These are phyloP conservation scores for Gloeostereum incarnatum DNA, from an alignment of 768 basidiomycete genomes.

Conservation along the genomic window DNA sequence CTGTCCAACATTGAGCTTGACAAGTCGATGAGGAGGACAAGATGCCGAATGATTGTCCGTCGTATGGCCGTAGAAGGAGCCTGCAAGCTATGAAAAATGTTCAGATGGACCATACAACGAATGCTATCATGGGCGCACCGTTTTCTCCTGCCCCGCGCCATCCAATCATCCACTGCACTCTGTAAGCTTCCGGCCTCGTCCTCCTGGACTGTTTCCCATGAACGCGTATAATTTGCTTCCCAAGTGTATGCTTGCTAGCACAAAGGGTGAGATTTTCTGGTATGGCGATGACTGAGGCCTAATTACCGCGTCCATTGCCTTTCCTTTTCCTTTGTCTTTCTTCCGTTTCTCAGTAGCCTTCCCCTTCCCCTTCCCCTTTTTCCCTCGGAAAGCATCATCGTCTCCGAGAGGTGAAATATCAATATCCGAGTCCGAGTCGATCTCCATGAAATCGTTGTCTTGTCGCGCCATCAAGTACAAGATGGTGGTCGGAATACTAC, in stretches of 20 bases:
- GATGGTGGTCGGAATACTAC: no score
- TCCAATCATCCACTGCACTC: slow-evolving; percentile 79
- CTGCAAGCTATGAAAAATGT: slow-evolving; percentile 41
- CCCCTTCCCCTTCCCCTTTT: slow-evolving; percentile 49
- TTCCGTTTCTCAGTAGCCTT: slow-evolving; percentile 22
- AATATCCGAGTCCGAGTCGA: slow-evolving; percentile 68
- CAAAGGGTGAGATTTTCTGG: slow-evolving; percentile 1
- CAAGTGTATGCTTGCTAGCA: slow-evolving; percentile 80
- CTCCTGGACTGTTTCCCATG: slow-evolving; percentile 97
- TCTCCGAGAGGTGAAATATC: slow-evolving; percentile 54
- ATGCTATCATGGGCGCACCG: slow-evolving; percentile 38
- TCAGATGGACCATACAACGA: slow-evolving; percentile 3
- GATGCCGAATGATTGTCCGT: slow-evolving; percentile 92
- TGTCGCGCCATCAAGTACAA: no score
- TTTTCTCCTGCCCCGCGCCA: slow-evolving; percentile 78
- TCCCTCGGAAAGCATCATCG: slow-evolving; percentile 34
- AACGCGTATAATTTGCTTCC: slow-evolving; percentile 91
- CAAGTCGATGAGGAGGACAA: slow-evolving; percentile 87
- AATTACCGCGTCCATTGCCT: slow-evolving; percentile 14
- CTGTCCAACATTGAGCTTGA: slow-evolving; percentile 90
- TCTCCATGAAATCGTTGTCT: no score
- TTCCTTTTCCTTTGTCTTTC: slow-evolving; percentile 17
- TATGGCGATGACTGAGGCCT: background rate
- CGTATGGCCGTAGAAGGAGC: slow-evolving; percentile 84
- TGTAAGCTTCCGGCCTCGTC: slow-evolving; percentile 91